phyloP scores from a whole-genome alignment of 2,329 filamentous ascomycete genomes.

The Thielaviopsis euricoi region DNA sequence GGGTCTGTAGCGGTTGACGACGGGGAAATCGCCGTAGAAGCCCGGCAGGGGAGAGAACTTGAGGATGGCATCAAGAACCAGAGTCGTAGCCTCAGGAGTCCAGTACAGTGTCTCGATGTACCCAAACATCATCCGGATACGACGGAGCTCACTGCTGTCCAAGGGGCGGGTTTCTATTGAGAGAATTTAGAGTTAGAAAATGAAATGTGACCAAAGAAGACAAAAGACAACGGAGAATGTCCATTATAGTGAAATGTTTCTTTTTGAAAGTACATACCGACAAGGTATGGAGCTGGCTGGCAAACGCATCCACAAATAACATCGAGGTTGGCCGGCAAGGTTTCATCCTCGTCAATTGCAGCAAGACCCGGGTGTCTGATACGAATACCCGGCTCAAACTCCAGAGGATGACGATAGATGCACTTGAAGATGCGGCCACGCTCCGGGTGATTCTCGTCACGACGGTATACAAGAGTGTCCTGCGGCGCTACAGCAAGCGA shows the following conservation, averaged over 20 bases:
- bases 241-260: too few species aligned
- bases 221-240: too few species aligned
- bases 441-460: neutral
- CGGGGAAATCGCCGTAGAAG: neutral
- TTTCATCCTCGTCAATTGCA: neutral
- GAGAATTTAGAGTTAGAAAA: neutral
- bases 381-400: neutral
- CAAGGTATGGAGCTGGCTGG: neutral
- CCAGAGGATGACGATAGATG: neutral
- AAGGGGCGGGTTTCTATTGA: neutral
- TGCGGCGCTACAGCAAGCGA: neutral
- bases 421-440: neutral
- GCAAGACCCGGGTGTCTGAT: neutral
- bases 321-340: neutral
- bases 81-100: neutral
- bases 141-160: neutral
- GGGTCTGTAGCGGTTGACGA: neutral
- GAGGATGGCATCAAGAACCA: neutral
- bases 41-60: constrained; percentile 1
- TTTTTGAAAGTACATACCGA: neutral
- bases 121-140: neutral
- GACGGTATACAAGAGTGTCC: neutral
- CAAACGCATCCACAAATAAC: neutral
- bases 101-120: constrained; percentile 2
- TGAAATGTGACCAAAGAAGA: neutral